phyloP scores from a whole-genome alignment of 2,329 filamentous ascomycete genomes.

The Paraphoma sp. region DNA sequence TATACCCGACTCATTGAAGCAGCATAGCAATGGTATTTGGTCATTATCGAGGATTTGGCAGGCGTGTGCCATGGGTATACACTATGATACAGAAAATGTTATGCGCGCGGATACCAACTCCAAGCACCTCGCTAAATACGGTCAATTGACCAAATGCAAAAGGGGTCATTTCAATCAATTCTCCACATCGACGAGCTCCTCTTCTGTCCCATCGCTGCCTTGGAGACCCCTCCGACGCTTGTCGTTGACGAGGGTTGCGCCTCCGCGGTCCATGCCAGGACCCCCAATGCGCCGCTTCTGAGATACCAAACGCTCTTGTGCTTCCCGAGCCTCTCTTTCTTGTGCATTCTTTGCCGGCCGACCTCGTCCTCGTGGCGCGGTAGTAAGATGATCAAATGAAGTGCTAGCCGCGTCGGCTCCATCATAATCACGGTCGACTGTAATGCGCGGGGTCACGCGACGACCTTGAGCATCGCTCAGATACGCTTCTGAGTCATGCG shows the following conservation, averaged over 20 bases:
- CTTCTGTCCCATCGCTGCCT: constrained; percentile 59
- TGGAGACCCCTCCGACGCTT: constrained; percentile 58
- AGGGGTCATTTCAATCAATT: constrained; percentile 13
- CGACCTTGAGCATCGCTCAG: constrained; percentile 56
- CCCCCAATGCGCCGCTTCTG: constrained; percentile 61
- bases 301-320: constrained; percentile 54
- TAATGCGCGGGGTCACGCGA: constrained; percentile 55
- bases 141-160: not conserved
- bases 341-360: constrained; percentile 35
- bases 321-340: constrained; percentile 55
- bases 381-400: constrained; percentile 15
- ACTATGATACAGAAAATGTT: not conserved
- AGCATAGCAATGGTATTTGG: not conserved
- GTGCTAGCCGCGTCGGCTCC: not conserved
- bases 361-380: constrained; percentile 41
- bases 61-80: not conserved
- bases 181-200: constrained; percentile 47
- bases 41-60: not conserved
- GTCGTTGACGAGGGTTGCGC: constrained; percentile 60
- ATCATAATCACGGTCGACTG: constrained; percentile 22
- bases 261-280: constrained; percentile 59
- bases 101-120: not conserved
- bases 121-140: not conserved
- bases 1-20: not conserved
- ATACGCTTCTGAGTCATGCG: constrained; percentile 54